Evolutionary conservation across 2,329 filamentous ascomycete species (phyloP), one percentile per base, ranked within the genome.

Genomic region (Neodidymelliopsis sp.): DNA sequence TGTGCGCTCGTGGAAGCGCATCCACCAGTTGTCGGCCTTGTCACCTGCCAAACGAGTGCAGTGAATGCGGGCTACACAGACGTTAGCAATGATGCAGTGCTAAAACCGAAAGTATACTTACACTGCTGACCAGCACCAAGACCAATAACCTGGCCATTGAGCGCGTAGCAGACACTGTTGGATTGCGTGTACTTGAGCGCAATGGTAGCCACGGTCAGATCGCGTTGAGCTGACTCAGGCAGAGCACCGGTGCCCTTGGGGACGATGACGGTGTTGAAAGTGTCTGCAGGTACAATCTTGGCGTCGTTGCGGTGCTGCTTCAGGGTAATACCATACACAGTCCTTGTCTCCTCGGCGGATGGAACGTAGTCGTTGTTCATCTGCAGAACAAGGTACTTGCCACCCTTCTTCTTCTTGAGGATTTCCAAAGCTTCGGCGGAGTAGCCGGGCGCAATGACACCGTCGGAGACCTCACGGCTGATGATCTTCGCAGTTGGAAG

Each of bases 21-120:
- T 89, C 94, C 93, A 99, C 93, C 93, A 97, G 82, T 96, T 97
- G 77, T 99, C 94, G 37, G 92, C 91, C 82, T 99, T 99, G 81
- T 97, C 93, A 53, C 94, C 94, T 9, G 94, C 94, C 40, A 99
- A 85, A 60, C 94, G 88, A 30, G 94, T 99, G 84, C 94, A 99
- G 83, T 99, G 94, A 65, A 99, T 99, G 63, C 94, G 89, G 54
- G 90, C 70, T 72, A 19, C 18, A 19, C 6, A 10, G 16, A 2
- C 18, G 15, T 27, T 19, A 25, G 51, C 57, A 37, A 62, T 41
- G 30, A 4, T 31, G 0, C 18, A 18, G 15, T 9, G 19, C 6
- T 23, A 16, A 2, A 35, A 2, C 18, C 11, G n/a, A 4, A 2
- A 5, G 22, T 3, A 7, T 3, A 62, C 69, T 67, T 61, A 72